Base-by-base conservation (phyloP, 2,329 filamentous ascomycete species). In the Lachnum nothofagi region DNA sequence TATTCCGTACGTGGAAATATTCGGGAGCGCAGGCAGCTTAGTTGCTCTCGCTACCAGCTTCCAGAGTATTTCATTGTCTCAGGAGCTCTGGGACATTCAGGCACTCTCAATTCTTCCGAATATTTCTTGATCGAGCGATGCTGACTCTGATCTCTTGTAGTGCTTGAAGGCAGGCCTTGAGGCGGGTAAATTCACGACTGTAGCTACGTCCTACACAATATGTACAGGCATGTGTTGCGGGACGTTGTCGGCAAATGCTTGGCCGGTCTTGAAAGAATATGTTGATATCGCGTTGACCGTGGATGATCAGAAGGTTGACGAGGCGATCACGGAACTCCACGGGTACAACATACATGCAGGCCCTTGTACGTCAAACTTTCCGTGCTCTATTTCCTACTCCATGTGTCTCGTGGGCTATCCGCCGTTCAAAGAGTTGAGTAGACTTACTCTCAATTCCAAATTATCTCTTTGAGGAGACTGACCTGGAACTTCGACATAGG, bases 111-210 rank as follows among this genome's bases (percentile, higher is more conserved):
- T n/a, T n/a, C n/a, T n/a, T n/a, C n/a, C n/a, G n/a, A n/a, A n/a
- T n/a, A n/a, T n/a, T n/a, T n/a, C n/a, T n/a, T n/a, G n/a, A n/a
- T n/a, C n/a, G n/a, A n/a, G n/a, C n/a, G n/a, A n/a, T n/a, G n/a
- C n/a, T n/a, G n/a, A n/a, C n/a, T n/a, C n/a, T n/a, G n/a, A n/a
- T n/a, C n/a, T n/a, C n/a, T n/a, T n/a, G n/a, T n/a, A n/a, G n/a
- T 83, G 78, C 53, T 64, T 86, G 6, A 72, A 72, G 49, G 70
- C 72, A 29, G 80, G 77, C 27, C 64, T 86, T 1, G 63, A 67
- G 23, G 19, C 17, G n/a, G 60, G 24, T 4, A 51, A 63, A 29
- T 60, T 71, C 3, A 67, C 63, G 1, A 56, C 68, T 0, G 66
- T 73, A 3, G 25, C 50, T 3, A 75, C 73, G 0, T 63, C 61